Conservation (phyloP, 441 rosid species). For the Populus hybrid region DNA sequence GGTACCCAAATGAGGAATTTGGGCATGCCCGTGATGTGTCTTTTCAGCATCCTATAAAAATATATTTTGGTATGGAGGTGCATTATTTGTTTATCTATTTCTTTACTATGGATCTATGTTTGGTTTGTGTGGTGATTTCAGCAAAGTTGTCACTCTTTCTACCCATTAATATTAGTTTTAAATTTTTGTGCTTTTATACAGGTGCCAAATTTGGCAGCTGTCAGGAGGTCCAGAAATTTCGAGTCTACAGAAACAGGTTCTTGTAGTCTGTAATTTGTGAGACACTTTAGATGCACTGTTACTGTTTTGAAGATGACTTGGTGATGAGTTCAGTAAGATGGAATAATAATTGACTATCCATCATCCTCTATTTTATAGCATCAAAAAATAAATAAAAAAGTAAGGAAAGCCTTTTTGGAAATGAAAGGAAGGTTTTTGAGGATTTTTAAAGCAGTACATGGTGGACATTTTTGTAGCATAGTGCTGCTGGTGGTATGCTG, state of each 20-base stretch:
- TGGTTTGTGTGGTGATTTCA: neutral
- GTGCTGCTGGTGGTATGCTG: too few relatives aligned
- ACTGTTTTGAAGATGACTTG: neutral
- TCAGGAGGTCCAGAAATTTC: constrained; percentile 79
- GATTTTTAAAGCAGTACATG: too few relatives aligned
- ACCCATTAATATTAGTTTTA: neutral
- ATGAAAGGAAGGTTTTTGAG: too few relatives aligned
- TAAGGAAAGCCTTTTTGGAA: too few relatives aligned
- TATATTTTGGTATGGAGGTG: constrained; percentile 72
- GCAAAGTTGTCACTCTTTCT: neutral
- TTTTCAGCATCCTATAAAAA: constrained; percentile 93
- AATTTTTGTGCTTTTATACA: constrained; percentile 26
- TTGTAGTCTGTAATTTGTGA: constrained; percentile 5
- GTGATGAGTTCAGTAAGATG: neutral
- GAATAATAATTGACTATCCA: neutral
- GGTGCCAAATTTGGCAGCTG: constrained; percentile 97
- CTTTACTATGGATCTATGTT: constrained; percentile 2
- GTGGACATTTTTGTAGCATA: too few relatives aligned
- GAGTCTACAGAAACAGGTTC: constrained; percentile 77
- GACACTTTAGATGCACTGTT: neutral
- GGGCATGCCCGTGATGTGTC: constrained; percentile 74
- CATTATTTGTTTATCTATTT: neutral
- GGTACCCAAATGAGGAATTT: constrained; percentile 68
- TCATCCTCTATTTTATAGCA: neutral
- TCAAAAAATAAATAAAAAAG: too few relatives aligned